phyloP scores from a whole-genome alignment of 306 rosid genomes.

The Senna tora region DNA sequence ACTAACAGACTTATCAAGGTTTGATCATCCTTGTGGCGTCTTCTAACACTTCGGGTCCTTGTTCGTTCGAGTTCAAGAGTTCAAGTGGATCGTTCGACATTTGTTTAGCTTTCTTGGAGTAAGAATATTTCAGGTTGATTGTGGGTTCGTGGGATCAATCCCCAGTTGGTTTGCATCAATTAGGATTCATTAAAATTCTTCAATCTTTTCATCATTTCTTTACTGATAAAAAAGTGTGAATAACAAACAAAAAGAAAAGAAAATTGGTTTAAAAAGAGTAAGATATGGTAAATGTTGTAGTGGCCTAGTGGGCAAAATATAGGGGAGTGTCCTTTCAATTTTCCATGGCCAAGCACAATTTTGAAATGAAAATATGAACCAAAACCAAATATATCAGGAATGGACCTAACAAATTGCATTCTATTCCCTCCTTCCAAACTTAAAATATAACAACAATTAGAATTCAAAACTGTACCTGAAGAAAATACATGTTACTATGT shows the following conservation, averaged over 20 bases:
- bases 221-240: neutral
- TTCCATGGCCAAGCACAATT: neutral
- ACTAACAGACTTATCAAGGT: too few relatives aligned
- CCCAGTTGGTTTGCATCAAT: too few relatives aligned
- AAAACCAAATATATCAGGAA: neutral
- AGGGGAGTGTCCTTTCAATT: neutral
- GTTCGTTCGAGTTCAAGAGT: too few relatives aligned
- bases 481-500: slow-evolving; percentile 95
- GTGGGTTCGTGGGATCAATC: too few relatives aligned
- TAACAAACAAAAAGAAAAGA: neutral
- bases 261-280: neutral
- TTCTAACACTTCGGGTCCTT: too few relatives aligned
- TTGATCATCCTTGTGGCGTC: too few relatives aligned
- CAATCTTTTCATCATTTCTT: neutral
- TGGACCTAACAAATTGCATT: neutral
- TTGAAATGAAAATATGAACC: neutral
- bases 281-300: neutral
- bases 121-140: too few relatives aligned
- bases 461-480: slow-evolving; percentile 60
- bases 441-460: neutral
- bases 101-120: too few relatives aligned
- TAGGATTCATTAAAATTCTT: neutral
- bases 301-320: neutral
- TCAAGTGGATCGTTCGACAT: too few relatives aligned
- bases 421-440: neutral